Base-by-base conservation (phyloP, 257 asterid genomes). In the Nemophila menziesii region DNA sequence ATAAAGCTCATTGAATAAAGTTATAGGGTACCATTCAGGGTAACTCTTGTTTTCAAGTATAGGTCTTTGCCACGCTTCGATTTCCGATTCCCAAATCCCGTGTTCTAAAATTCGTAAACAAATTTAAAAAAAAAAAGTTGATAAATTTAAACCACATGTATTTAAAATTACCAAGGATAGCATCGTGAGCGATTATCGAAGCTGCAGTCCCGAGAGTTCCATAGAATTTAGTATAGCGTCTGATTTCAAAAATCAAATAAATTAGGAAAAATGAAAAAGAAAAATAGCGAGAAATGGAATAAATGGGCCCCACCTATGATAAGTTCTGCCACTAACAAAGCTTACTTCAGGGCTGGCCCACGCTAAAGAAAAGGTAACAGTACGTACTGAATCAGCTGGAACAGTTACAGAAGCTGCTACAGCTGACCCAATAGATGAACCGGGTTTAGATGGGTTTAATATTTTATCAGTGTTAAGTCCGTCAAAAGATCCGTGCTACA, bases 1-100 rank as follows among this genome's bases (percentile, higher is more conserved):
- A 75, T 90, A 90, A 58, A 90, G 92, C 71, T 90, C 99, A 41
- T 90, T 90, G 81, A 90, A 85, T 43, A 90, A 93, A 44, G 96
- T 82, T 52, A 71, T 39, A 1, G 94, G 93, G 46, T 90, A 85
- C 99, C 99, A 90, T 64, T 81, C 93, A 39, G 99, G 99, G 66
- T 79, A 70, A 54, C 89, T 73, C 66, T 66, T 69, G 81, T 90
- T 96, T 62, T 73, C 94, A 48, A 85, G 85, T 46, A 85, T 74
- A 45, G 99, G 94, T 40, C 69, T 74, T 60, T 90, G 96, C 99
- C 99, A 90, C 42, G 72, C 86, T 63, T 85, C 99, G 20, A 85
- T 77, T 46, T 79, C 81, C 46, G 93, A 71, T 61, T 90, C 96
- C 99, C 99, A 90, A 19, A 41, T 64, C 39, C 43, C 61, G 42